Percentiles rank a stretch among this genome's conserved stretches.
Evolutionary conservation across 1,284 basidiomycete genomes (phyloP).

Genomic region (Marasmius tenuissimus): DNA sequence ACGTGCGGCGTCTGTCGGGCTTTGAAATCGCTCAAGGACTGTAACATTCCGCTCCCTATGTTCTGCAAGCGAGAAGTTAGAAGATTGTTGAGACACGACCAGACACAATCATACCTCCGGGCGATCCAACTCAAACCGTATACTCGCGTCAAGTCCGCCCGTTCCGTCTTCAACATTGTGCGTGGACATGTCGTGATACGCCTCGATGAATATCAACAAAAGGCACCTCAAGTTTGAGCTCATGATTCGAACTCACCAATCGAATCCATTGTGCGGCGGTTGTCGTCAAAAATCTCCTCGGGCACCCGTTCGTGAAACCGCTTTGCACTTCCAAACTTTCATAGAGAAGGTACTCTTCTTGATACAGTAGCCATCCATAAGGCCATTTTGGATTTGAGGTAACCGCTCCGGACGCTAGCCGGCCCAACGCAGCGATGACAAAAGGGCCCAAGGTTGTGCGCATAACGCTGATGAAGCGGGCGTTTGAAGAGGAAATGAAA

Average conservation of each 20-base stretch:
- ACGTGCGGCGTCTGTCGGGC: background rate
- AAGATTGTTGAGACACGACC: background rate
- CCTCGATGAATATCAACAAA: background rate
- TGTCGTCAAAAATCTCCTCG: background rate
- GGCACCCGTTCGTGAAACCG: too few species aligned
- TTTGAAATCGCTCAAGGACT: background rate
- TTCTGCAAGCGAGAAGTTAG: background rate
- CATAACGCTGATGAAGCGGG: too few species aligned
- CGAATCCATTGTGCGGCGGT: slow-evolving; percentile 10
- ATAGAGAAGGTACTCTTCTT: too few species aligned
- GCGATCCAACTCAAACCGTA: slow-evolving; percentile 9
- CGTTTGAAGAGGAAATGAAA: too few species aligned
- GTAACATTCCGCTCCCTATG: background rate
- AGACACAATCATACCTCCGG: background rate
- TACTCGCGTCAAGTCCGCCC: slow-evolving; percentile 11
- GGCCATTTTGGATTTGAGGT: too few species aligned
- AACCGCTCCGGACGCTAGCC: too few species aligned
- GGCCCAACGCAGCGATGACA: too few species aligned
- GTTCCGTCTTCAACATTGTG: slow-evolving; percentile 9
- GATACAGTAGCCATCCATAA: too few species aligned
- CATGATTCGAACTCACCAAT: background rate
- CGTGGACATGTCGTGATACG: slow-evolving; percentile 14
- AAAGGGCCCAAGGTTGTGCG: too few species aligned
- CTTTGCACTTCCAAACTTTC: too few species aligned
- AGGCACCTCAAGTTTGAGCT: background rate